phyloP scores from a whole-genome alignment of 1,139 yeast species.

The Sporopachydermia cereana region DNA sequence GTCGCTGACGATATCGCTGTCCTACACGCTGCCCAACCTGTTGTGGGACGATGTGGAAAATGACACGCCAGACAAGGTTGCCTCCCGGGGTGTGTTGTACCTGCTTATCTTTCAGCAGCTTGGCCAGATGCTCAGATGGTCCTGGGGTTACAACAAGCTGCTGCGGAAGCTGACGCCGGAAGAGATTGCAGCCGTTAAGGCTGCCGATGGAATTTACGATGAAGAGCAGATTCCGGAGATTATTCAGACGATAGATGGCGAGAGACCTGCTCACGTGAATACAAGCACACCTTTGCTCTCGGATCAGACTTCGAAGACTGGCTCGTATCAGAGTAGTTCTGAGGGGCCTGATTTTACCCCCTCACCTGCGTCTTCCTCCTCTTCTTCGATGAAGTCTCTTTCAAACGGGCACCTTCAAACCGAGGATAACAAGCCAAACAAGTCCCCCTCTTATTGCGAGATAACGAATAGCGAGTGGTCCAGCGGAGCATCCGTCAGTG shows the following conservation, averaged over 20 bases:
- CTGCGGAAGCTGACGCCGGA: conserved; percentile 37
- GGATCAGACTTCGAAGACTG: conserved; percentile 10
- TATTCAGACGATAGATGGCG: background rate
- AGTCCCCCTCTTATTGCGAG: background rate
- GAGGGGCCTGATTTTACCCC: background rate
- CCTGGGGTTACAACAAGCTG: conserved; percentile 81
- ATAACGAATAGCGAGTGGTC: background rate
- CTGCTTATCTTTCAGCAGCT: conserved; percentile 72
- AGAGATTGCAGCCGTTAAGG: conserved; percentile 4
- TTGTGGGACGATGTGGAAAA: conserved; percentile 61
- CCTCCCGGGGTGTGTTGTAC: conserved; percentile 70
- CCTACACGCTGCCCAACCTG: conserved; percentile 61
- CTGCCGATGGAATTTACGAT: conserved; percentile 10
- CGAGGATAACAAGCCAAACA: background rate
- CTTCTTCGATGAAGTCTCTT: conserved; percentile 4
- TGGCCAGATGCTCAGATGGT: conserved; percentile 79
- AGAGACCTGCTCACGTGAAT: background rate
- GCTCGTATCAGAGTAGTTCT: background rate
- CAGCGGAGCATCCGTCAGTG: background rate
- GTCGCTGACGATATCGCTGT: conserved; percentile 59
- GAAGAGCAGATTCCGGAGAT: background rate
- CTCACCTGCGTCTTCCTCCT: conserved; percentile 3
- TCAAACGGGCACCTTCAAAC: background rate
- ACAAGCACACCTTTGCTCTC: conserved; percentile 7
- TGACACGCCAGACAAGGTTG: conserved; percentile 60